phyloP scores from a whole-genome alignment of 306 rosid species.

The Carpinus viminea region DNA sequence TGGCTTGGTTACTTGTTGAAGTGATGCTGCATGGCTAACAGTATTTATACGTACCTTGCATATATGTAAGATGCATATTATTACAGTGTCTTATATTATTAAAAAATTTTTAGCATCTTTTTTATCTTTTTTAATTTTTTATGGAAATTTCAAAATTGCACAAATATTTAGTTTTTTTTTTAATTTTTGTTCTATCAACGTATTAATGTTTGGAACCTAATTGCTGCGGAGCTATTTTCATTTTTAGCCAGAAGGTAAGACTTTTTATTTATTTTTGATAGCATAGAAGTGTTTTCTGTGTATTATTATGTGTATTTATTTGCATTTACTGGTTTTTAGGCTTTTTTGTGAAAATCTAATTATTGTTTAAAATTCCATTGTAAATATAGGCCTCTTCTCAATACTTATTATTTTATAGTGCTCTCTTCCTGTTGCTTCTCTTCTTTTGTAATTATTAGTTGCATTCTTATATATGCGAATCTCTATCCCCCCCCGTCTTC shows the following conservation, averaged over 20 bases:
- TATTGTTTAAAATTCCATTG: not conserved
- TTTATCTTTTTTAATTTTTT: not conserved
- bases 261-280: not conserved
- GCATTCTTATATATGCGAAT: too few species aligned
- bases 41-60: not conserved
- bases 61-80: not conserved
- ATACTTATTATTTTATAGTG: too few species aligned
- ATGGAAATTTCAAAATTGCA: too few species aligned
- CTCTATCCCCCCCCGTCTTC: too few species aligned
- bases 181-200: too few species aligned
- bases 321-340: not conserved
- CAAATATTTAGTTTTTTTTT: too few species aligned
- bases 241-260: not conserved
- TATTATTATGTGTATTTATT: not conserved
- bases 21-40: not conserved
- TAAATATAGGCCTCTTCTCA: too few species aligned
- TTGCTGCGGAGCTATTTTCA: too few species aligned
- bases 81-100: too few species aligned
- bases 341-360: not conserved
- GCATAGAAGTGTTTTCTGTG: not conserved
- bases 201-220: too few species aligned
- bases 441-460: not conserved
- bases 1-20: not conserved
- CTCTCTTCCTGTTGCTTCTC: not conserved
- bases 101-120: too few species aligned